Evolutionary conservation across 179 eudicot genomes (phyloP), one percentile per base, ranked within the genome.

Genomic region (Spergularia azorica): DNA sequence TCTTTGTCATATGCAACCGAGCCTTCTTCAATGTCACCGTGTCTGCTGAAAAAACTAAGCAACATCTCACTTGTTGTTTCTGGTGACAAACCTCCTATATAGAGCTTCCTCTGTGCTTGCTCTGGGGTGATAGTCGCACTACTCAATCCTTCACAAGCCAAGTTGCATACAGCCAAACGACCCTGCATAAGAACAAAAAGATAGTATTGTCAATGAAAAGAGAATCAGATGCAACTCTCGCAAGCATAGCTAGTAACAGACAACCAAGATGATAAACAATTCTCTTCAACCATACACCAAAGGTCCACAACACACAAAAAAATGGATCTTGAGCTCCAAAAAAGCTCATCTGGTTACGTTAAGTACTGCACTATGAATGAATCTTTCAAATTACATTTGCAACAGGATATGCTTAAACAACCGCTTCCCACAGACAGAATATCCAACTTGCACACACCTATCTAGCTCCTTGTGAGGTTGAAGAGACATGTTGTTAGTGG

Each of bases 1-100:
- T 88, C 91, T 71, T 90, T 88, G 78, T 88, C 91, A 83, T 86
- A 90, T 54, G 91, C 91, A 74, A 89, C 93, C 43, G 91, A 84
- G 66, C 93, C 93, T 79, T 89, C 93, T 84, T 86, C 87, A 60
- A 89, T 84, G 56, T 88, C 91, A 17, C 91, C 93, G 66, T 88
- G 86, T 70, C 84, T 86, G 46, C 77, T 73, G 72, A 90, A 90
- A 70, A 86, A 88, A 71, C 71, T 70, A 26, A 90, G 91, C 77
- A 90, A 69, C 85, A 87, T 86, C 79, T 88, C 90, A 74, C 79
- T 88, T 7, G 90, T 86, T 56, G 76, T 90, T 48, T 90, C 90
- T 3, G 90, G 94, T 9, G 91, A 82, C 83, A 90, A 76, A 50
- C 94, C 89, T 2, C 90, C 91, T 67, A 90, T 71, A 41, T 85